Conservation (phyloP, 768 basidiomycete species). For the Kwoniella bestiolae region DNA sequence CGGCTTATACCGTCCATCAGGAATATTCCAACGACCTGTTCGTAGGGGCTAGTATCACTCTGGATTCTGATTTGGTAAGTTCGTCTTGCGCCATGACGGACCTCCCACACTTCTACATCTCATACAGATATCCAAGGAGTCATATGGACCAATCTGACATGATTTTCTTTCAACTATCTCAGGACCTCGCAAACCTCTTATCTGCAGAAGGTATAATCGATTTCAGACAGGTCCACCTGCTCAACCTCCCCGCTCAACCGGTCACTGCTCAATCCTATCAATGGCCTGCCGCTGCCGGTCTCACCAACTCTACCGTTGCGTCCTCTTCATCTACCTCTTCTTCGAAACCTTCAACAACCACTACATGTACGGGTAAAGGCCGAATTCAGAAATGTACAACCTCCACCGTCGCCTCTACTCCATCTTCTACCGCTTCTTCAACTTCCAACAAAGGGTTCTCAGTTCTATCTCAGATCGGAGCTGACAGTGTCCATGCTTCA, state of each 20-base stretch:
- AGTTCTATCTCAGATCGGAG: constrained; percentile 58
- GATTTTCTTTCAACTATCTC: constrained; percentile 21
- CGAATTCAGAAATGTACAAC: constrained; percentile 38
- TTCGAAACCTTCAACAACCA: constrained; percentile 18
- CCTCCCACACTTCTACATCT: neutral
- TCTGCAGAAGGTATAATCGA: constrained; percentile 62
- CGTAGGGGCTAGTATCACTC: constrained; percentile 65
- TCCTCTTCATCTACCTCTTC: constrained; percentile 8
- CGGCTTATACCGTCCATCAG: constrained; percentile 43
- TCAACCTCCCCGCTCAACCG: constrained; percentile 22
- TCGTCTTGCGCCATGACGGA: neutral
- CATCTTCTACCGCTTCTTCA: constrained; percentile 19
- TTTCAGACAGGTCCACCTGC: constrained; percentile 63
- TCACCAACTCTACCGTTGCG: constrained; percentile 9
- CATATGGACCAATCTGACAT: neutral
- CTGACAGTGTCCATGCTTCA: constrained; percentile 68
- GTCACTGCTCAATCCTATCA: constrained; percentile 5
- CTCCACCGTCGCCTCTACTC: constrained; percentile 19
- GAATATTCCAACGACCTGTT: constrained; percentile 64
- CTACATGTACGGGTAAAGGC: constrained; percentile 29
- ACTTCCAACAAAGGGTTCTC: constrained; percentile 44
- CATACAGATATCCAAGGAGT: no score
- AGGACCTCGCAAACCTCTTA: constrained; percentile 64
- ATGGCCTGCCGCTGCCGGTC: constrained; percentile 14
- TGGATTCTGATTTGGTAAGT: constrained; percentile 58